phyloP scores from a whole-genome alignment of 306 rosid species.

The Corylus americana region DNA sequence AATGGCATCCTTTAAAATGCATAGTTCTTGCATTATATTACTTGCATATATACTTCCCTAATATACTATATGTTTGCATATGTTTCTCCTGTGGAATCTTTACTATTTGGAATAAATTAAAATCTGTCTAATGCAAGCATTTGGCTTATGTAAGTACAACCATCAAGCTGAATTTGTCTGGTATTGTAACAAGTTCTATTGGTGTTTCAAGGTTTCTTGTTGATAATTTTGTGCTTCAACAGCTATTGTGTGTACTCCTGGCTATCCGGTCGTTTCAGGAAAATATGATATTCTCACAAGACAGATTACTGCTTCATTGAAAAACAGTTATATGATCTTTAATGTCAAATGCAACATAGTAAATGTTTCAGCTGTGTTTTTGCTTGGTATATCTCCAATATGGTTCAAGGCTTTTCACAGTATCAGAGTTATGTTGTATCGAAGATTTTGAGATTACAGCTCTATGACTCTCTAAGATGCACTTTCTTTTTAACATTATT shows the following conservation, averaged over 20 bases:
- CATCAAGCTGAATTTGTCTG: not conserved
- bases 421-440: not conserved
- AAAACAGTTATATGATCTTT: not conserved
- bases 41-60: not conserved
- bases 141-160: not conserved
- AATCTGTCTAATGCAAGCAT: not conserved
- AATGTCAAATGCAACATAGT: not conserved
- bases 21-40: conserved; percentile 1
- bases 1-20: not conserved
- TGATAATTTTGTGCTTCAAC: not conserved
- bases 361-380: not conserved
- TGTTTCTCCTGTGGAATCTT: not conserved
- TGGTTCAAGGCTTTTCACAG: conserved; percentile 3
- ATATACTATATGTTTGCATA: not conserved
- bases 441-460: not conserved
- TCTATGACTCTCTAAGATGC: not conserved
- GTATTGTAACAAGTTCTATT: not conserved
- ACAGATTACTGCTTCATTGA: not conserved
- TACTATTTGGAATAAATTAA: not conserved
- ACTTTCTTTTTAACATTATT: not conserved
- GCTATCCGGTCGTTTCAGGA: not conserved
- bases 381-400: not conserved
- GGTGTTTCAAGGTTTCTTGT: not conserved
- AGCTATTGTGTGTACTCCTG: not conserved
- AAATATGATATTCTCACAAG: not conserved